Evolutionary conservation across 2,329 filamentous ascomycete genomes (phyloP).

Genomic region (Escovopsis sp.): DNA sequence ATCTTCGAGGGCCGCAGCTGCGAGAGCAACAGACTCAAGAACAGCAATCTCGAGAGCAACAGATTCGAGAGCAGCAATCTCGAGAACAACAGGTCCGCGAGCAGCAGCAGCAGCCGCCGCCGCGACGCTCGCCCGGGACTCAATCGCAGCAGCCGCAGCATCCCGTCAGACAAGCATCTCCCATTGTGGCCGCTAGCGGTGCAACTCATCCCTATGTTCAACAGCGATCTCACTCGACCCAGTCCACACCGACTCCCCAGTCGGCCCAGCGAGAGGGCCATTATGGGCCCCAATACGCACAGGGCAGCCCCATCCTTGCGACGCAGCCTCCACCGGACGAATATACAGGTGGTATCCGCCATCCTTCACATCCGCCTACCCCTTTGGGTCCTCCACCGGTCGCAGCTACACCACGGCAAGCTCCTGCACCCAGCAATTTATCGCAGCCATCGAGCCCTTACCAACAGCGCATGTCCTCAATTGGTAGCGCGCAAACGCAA

Average conservation of each 20-base stretch:
- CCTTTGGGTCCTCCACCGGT: slow-evolving; percentile 38
- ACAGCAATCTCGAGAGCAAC: slow-evolving; percentile 7
- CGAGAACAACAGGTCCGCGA: not conserved
- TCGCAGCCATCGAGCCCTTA: slow-evolving; percentile 44
- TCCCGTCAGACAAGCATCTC: slow-evolving; percentile 33
- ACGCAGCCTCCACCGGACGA: slow-evolving; percentile 28
- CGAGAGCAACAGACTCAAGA: slow-evolving; percentile 7
- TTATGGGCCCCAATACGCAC: slow-evolving; percentile 34
- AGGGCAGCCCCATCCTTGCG: slow-evolving; percentile 37
- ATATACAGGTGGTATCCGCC: slow-evolving; percentile 22
- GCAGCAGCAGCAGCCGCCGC: no score
- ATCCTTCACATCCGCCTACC: slow-evolving; percentile 39
- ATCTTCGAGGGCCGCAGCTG: no score
- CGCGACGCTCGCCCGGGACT: no score
- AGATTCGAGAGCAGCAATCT: not conserved
- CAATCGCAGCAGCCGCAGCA: slow-evolving; percentile 8
- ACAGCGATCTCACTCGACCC: slow-evolving; percentile 40
- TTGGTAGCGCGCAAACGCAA: slow-evolving; percentile 15
- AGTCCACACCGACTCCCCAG: slow-evolving; percentile 46
- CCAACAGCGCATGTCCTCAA: slow-evolving; percentile 31
- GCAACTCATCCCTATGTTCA: slow-evolving; percentile 24
- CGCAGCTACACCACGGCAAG: slow-evolving; percentile 26
- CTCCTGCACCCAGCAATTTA: slow-evolving; percentile 25
- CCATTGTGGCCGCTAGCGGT: slow-evolving; percentile 28
- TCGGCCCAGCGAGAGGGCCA: slow-evolving; percentile 45